phyloP scores from a whole-genome alignment of 1,139 yeast genomes.

The Scheffersomyces titani region DNA sequence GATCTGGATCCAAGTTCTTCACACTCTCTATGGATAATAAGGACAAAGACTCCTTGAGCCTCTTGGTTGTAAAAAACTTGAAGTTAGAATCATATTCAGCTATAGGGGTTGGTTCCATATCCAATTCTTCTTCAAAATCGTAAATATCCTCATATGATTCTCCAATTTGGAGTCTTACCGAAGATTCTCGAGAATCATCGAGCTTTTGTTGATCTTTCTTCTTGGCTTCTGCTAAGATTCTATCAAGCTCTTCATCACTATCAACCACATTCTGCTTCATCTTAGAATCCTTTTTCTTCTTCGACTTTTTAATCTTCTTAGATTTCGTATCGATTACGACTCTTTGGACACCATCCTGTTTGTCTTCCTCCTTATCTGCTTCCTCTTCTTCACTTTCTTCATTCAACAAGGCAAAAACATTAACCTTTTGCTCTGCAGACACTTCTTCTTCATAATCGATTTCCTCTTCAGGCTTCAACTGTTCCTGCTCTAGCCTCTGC shows the following conservation, averaged over 20 bases:
- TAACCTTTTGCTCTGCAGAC: slow-evolving; percentile 28
- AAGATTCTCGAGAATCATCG: neutral
- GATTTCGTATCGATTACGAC: slow-evolving; percentile 10
- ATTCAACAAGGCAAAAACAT: slow-evolving; percentile 56
- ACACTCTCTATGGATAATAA: slow-evolving; percentile 46
- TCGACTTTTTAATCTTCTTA: slow-evolving; percentile 10
- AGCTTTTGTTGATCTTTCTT: slow-evolving; percentile 29
- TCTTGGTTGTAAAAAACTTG: slow-evolving; percentile 44
- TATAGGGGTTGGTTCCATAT: slow-evolving; percentile 36
- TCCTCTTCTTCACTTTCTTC: slow-evolving; percentile 38
- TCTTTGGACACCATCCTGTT: slow-evolving; percentile 15
- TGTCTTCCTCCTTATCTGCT: slow-evolving; percentile 19
- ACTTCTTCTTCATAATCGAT: slow-evolving; percentile 12
- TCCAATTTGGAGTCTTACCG: slow-evolving; percentile 8
- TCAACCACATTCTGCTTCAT: slow-evolving; percentile 14
- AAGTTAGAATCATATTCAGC: slow-evolving; percentile 41
- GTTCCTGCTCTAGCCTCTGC: slow-evolving; percentile 37
- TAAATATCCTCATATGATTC: slow-evolving; percentile 23
- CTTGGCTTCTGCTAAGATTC: slow-evolving; percentile 35
- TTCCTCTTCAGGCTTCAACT: slow-evolving; percentile 5
- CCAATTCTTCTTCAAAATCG: slow-evolving; percentile 34
- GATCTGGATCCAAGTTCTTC: slow-evolving; percentile 74
- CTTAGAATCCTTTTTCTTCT: slow-evolving; percentile 9
- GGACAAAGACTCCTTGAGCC: slow-evolving; percentile 37
- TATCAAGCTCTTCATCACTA: slow-evolving; percentile 46